A percentile compares a stretch with the other conserved stretches of the same genome.
Evolutionary conservation across 768 basidiomycete genomes (phyloP).

Genomic region (Lentinula lateritia): DNA sequence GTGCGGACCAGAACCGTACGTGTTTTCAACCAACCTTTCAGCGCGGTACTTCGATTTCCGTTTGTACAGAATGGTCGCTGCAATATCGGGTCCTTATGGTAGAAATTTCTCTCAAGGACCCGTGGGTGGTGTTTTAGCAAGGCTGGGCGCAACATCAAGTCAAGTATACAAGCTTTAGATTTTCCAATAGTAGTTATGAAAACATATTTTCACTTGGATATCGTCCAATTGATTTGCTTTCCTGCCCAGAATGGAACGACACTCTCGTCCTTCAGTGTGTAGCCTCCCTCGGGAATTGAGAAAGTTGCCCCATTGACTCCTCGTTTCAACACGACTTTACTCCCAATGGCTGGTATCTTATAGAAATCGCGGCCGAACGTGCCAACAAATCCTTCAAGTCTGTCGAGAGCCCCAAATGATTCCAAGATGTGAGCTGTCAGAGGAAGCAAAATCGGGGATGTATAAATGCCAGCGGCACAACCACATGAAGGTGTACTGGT

Average conservation of each 20-base stretch:
- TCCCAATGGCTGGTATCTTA: slow-evolving; percentile 27
- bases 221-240: slow-evolving; percentile 71
- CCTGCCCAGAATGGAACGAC: slow-evolving; percentile 90
- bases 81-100: slow-evolving; percentile 73
- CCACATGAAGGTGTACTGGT: slow-evolving; percentile 61
- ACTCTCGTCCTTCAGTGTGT: slow-evolving; percentile 38
- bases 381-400: slow-evolving; percentile 77
- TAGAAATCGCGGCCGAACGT: slow-evolving; percentile 81
- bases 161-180: slow-evolving; percentile 66
- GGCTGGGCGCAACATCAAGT: slow-evolving; percentile 53
- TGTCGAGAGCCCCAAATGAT: slow-evolving; percentile 80
- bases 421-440: slow-evolving; percentile 86
- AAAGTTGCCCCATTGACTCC: slow-evolving; percentile 14
- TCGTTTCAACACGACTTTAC: slow-evolving; percentile 40
- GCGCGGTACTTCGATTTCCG: too few relatives aligned
- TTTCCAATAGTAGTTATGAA: background rate
- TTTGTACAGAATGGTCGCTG: slow-evolving; percentile 59
- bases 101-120: slow-evolving; percentile 71
- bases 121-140: slow-evolving; percentile 60
- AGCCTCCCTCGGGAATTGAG: slow-evolving; percentile 39
- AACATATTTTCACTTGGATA: slow-evolving; percentile 20
- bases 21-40: background rate
- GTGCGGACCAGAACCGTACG: slow-evolving; percentile 82
- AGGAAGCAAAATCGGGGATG: slow-evolving; percentile 87
- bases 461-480: slow-evolving; percentile 97